Percentiles rank a stretch among this genome's conserved stretches.
phyloP scores from a whole-genome alignment of 2,329 filamentous ascomycete genomes.

The Alternaria infectoria region DNA sequence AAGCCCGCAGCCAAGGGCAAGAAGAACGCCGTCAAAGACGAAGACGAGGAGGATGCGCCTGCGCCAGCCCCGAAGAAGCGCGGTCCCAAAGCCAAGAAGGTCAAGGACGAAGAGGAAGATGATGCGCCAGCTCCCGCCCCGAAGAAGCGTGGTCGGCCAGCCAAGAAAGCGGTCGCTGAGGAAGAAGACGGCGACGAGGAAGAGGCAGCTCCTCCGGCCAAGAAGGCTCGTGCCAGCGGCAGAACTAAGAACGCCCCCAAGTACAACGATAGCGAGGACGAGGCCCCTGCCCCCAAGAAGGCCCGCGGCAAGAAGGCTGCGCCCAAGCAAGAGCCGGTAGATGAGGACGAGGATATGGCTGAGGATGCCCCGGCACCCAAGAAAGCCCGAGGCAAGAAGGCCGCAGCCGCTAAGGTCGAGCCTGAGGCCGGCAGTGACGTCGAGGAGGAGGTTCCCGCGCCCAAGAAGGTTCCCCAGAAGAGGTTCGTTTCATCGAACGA shows the following conservation, averaged over 20 bases:
- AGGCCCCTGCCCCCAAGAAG: conserved; percentile 41
- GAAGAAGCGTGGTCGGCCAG: conserved; percentile 37
- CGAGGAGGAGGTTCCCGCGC: conserved; percentile 5
- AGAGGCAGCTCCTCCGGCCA: conserved; percentile 27
- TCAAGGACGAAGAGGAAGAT: conserved; percentile 33
- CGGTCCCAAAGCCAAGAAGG: conserved; percentile 12
- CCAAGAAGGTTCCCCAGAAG: conserved; percentile 35
- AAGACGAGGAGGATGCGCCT: conserved; percentile 38
- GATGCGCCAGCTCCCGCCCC: conserved; percentile 33
- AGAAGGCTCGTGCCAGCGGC: conserved; percentile 23
- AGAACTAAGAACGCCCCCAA: conserved; percentile 12
- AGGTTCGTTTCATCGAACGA: conserved; percentile 20
- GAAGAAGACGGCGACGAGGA: conserved; percentile 25
- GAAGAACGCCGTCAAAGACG: conserved; percentile 32
- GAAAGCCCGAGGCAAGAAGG: conserved; percentile 44
- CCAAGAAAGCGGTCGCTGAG: conserved; percentile 30
- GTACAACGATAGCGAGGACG: conserved; percentile 14
- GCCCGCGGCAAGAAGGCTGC: conserved; percentile 11
- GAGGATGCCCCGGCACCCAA: conserved; percentile 27
- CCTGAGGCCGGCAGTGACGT: conserved; percentile 18
- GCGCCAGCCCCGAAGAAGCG: conserved; percentile 42
- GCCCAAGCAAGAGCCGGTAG: conserved; percentile 10
- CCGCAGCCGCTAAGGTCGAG: conserved; percentile 14
- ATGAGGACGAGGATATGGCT: conserved; percentile 15
- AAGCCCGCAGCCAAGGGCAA: conserved; percentile 47